phyloP scores from a whole-genome alignment of 2,329 filamentous ascomycete species.

The Aspergillus sp. region DNA sequence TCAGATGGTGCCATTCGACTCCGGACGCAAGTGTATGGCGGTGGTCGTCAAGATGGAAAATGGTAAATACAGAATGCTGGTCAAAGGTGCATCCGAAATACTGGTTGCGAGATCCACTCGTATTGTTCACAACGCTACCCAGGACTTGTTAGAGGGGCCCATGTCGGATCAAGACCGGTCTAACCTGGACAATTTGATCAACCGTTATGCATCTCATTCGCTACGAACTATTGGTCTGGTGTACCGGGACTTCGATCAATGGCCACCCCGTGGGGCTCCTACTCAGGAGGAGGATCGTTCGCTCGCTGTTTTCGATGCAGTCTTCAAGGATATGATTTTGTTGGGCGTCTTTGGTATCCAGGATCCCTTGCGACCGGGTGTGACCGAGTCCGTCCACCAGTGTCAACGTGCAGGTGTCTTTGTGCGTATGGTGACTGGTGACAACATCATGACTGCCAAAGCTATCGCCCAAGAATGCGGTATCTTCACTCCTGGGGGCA shows the following conservation, averaged over 20 bases:
- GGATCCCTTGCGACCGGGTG: conserved; percentile 73
- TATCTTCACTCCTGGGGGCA: conserved; percentile 66
- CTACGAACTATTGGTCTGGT: conserved; percentile 81
- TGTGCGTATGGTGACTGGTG: conserved; percentile 83
- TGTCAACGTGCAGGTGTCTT: conserved; percentile 77
- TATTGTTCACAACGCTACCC: conserved; percentile 62
- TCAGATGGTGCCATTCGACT: conserved; percentile 61
- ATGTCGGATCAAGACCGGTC: conserved; percentile 61
- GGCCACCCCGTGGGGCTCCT: conserved; percentile 70
- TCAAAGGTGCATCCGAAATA: conserved; percentile 57
- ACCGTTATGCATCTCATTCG: conserved; percentile 75
- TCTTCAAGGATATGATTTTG: conserved; percentile 69
- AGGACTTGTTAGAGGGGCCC: conserved; percentile 54
- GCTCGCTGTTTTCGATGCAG: conserved; percentile 65
- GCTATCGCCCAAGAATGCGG: conserved; percentile 79
- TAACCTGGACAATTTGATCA: conserved; percentile 67
- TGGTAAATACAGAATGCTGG: conserved; percentile 58
- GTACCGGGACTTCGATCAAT: conserved; percentile 80
- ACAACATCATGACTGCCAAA: conserved; percentile 76
- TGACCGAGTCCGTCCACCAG: conserved; percentile 69
- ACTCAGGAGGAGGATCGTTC: conserved; percentile 59
- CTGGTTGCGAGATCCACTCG: conserved; percentile 48
- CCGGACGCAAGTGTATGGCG: conserved; percentile 69
- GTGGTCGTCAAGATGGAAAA: conserved; percentile 60
- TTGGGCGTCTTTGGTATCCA: conserved; percentile 76